phyloP scores from a whole-genome alignment of 306 rosid species.

The Dalbergia oliveri region DNA sequence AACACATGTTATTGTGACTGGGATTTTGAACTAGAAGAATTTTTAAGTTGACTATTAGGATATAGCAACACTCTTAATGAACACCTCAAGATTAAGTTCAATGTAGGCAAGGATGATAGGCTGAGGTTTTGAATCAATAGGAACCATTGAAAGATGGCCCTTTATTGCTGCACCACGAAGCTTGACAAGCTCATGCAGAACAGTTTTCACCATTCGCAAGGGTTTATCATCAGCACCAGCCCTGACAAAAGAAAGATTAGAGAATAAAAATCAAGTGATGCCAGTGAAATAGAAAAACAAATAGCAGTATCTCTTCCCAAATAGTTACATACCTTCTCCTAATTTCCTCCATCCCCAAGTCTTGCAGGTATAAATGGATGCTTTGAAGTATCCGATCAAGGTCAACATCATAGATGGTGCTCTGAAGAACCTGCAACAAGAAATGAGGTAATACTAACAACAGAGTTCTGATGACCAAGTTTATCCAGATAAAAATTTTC shows the following conservation, averaged over 20 bases:
- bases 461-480: neutral
- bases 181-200: slow-evolving; percentile 98
- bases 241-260: slow-evolving; percentile 53
- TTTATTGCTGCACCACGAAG: slow-evolving; percentile 99
- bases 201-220: slow-evolving; percentile 97
- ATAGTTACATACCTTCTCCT: slow-evolving; percentile 79
- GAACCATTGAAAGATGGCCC: slow-evolving; percentile 99
- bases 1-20: too few relatives aligned
- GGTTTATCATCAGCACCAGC: slow-evolving; percentile 99
- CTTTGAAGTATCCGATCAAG: slow-evolving; percentile 97
- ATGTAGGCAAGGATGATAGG: slow-evolving; percentile 99
- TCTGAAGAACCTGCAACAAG: slow-evolving; percentile 89
- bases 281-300: slow-evolving; percentile 9
- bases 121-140: slow-evolving; percentile 95
- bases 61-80: neutral
- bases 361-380: slow-evolving; percentile 96
- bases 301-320: slow-evolving; percentile 24
- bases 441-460: neutral
- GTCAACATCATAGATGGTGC: slow-evolving; percentile 94
- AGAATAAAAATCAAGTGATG: slow-evolving; percentile 36
- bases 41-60: too few relatives aligned
- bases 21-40: too few relatives aligned
- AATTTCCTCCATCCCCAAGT: slow-evolving; percentile 99
- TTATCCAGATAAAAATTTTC: neutral
- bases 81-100: slow-evolving; percentile 98